phyloP scores from a whole-genome alignment of 164 flowering plant species.

The Vitis vinifera region DNA sequence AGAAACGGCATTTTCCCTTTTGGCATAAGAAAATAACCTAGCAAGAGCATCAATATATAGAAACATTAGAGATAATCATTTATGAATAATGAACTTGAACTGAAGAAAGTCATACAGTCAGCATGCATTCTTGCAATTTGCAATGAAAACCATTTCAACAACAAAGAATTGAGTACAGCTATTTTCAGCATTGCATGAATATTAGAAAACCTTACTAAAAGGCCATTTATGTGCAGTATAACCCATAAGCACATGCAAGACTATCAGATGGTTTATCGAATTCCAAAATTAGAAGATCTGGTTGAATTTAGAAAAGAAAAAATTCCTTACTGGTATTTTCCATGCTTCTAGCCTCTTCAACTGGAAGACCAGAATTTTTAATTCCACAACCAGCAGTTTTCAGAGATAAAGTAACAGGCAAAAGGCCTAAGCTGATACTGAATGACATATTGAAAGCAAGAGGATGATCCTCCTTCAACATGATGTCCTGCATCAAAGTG shows the following conservation, averaged over 20 bases:
- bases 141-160: too few species aligned
- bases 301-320: background rate
- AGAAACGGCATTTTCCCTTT: too few species aligned
- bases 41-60: too few species aligned
- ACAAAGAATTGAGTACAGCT: too few species aligned
- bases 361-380: slow-evolving; percentile 60
- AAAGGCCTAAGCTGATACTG: slow-evolving; percentile 80
- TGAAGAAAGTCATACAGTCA: too few species aligned
- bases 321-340: slow-evolving; percentile 65
- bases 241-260: background rate
- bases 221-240: too few species aligned
- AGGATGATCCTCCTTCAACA: slow-evolving; percentile 86
- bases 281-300: background rate
- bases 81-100: too few species aligned
- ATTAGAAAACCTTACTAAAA: too few species aligned
- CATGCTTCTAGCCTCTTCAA: slow-evolving; percentile 69
- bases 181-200: too few species aligned
- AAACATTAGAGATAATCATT: too few species aligned
- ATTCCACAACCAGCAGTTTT: slow-evolving; percentile 86
- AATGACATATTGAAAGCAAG: slow-evolving; percentile 77
- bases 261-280: background rate
- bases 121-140: too few species aligned
- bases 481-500: slow-evolving; percentile 56
- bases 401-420: slow-evolving; percentile 74
- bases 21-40: too few species aligned